Evolutionary conservation across 2,329 filamentous ascomycete species (phyloP).

Genomic region (Cytospora chrysosperma): DNA sequence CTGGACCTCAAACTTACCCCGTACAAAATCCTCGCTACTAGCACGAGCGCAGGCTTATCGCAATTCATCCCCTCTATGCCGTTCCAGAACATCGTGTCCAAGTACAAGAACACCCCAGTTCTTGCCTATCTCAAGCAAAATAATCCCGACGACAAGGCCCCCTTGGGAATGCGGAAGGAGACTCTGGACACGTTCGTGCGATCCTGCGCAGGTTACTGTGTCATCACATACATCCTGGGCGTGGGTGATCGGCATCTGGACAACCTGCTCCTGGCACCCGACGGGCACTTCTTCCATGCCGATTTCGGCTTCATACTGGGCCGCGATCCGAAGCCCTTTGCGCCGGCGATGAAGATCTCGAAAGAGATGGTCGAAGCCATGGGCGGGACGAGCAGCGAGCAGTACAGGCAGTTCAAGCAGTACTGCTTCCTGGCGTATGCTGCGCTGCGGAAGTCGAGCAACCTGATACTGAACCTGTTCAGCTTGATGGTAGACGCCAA

Average conservation of each 20-base stretch:
- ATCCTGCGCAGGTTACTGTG: constrained; percentile 95
- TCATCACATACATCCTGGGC: constrained; percentile 96
- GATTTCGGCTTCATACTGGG: constrained; percentile 98
- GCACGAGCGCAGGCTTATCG: constrained; percentile 82
- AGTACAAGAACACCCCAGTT: constrained; percentile 67
- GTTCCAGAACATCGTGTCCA: constrained; percentile 78
- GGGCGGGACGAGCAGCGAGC: constrained; percentile 77
- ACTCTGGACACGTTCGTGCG: constrained; percentile 94
- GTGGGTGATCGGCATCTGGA: constrained; percentile 95
- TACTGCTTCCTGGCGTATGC: constrained; percentile 96
- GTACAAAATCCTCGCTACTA: constrained; percentile 94
- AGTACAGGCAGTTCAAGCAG: constrained; percentile 88
- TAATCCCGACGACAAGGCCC: constrained; percentile 80
- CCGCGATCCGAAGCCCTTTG: constrained; percentile 95
- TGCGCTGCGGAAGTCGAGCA: constrained; percentile 83
- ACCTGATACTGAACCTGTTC: constrained; percentile 91
- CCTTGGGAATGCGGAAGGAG: constrained; percentile 85
- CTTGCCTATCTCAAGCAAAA: constrained; percentile 84
- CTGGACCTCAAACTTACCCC: constrained; percentile 92
- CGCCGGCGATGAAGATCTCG: constrained; percentile 93
- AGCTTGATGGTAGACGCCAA: constrained; percentile 97
- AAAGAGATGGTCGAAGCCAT: constrained; percentile 99
- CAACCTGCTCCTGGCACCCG: constrained; percentile 86
- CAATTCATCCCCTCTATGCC: constrained; percentile 89
- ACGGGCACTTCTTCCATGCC: constrained; percentile 95